Conservation (phyloP, 139 green algal species). For the Pycnococcus provasolii region DNA sequence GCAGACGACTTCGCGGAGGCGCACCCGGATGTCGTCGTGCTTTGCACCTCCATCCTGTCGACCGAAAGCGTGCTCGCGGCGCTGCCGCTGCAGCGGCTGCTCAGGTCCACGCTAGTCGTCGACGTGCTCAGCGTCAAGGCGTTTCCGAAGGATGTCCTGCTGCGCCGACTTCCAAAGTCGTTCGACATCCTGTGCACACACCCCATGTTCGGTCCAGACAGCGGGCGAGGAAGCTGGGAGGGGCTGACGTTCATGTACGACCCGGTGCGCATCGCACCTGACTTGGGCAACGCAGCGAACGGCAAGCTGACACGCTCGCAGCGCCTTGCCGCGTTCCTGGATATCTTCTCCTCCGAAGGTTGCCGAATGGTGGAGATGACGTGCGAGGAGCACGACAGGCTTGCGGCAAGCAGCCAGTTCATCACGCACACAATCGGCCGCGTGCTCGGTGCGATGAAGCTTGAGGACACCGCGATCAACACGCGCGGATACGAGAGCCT, state of each 20-base stretch:
- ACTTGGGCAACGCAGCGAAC: background rate
- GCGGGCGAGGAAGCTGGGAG: slow-evolving; percentile 69
- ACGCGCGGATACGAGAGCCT: slow-evolving; percentile 90
- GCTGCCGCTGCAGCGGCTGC: slow-evolving; percentile 78
- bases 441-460: slow-evolving; percentile 59
- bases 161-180: slow-evolving; percentile 45
- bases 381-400: slow-evolving; percentile 92
- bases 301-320: background rate
- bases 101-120: slow-evolving; percentile 87
- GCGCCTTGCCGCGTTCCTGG: background rate
- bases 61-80: slow-evolving; percentile 59
- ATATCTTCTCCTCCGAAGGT: slow-evolving; percentile 46
- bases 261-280: slow-evolving; percentile 49
- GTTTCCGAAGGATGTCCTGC: slow-evolving; percentile 87
- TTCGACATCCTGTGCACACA: slow-evolving; percentile 98
- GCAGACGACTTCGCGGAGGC: slow-evolving; percentile 90
- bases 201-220: slow-evolving; percentile 98
- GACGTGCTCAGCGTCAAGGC: slow-evolving; percentile 97
- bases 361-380: slow-evolving; percentile 96
- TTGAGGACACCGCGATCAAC: slow-evolving; percentile 75
- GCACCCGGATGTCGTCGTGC: slow-evolving; percentile 91
- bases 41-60: slow-evolving; percentile 83
- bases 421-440: slow-evolving; percentile 94
- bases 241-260: slow-evolving; percentile 75
- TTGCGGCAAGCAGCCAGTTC: slow-evolving; percentile 90